phyloP scores from a whole-genome alignment of 2,329 filamentous ascomycete species.

The Hypoxylon sp. region DNA sequence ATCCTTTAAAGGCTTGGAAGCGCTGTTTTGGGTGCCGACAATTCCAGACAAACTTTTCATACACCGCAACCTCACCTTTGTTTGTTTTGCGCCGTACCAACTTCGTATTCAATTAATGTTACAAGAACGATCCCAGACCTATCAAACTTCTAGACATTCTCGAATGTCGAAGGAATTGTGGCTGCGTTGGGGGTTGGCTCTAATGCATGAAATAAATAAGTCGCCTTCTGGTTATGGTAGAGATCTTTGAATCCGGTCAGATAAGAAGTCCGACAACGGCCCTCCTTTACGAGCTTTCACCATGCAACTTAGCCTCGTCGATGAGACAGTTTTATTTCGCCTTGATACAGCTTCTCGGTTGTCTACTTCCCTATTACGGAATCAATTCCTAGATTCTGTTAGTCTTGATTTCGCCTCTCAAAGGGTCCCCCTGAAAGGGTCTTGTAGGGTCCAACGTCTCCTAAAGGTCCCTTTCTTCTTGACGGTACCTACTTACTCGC shows the following conservation, averaged over 20 bases:
- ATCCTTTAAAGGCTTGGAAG: conserved; percentile 33
- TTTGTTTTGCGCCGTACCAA: conserved; percentile 16
- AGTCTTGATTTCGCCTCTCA: conserved; percentile 11
- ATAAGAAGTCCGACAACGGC: conserved; percentile 45
- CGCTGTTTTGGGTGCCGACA: conserved; percentile 22
- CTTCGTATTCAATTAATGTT: conserved; percentile 30
- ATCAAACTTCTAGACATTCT: conserved; percentile 11
- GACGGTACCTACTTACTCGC: conserved; percentile 6
- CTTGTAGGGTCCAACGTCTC: conserved; percentile 18
- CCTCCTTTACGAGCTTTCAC: conserved; percentile 38
- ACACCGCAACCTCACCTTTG: conserved; percentile 10
- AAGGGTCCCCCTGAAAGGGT: conserved; percentile 2
- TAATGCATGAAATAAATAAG: conserved; percentile 18
- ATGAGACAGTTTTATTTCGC: conserved; percentile 35
- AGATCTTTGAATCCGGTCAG: conserved; percentile 31
- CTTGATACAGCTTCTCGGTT: conserved; percentile 21
- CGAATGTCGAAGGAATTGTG: conserved; percentile 21
- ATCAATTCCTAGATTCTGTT: conserved; percentile 18
- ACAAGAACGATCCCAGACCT: conserved; percentile 1
- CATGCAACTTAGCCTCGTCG: conserved; percentile 30
- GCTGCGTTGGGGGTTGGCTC: conserved; percentile 12
- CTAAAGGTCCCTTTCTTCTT: conserved; percentile 15
- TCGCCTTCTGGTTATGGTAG: conserved; percentile 34
- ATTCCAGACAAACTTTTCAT: conserved; percentile 31
- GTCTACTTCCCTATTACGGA: conserved; percentile 13